Evolutionary conservation across 257 asterid species (phyloP), one percentile per base, ranked within the genome.

Genomic region (Verbena officinalis): DNA sequence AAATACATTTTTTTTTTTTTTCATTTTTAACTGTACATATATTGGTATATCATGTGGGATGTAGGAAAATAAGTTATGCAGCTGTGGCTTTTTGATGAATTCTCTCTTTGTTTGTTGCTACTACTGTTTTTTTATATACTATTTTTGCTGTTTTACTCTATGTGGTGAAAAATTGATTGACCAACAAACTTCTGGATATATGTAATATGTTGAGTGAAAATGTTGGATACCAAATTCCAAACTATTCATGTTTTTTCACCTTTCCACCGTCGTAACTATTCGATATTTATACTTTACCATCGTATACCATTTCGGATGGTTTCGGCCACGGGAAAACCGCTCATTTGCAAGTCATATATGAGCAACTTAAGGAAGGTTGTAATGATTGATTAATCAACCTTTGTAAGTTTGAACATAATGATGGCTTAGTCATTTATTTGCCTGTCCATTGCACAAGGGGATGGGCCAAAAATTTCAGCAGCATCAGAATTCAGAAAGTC

Each of bases 371-470:
- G 36, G 7, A 36, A 11, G 15, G 39, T 52, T 53, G 15, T 22
- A 16, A 39, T 40, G 13, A 40, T 11, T 12, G 14, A 24, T 45
- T 9, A 40, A 38, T 58, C 34, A 38, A 58, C 7, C 40, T 5
- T 4, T 23, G 16, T 46, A 42, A 45, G 27, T 24, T 42, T 55
- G 43, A 30, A 65, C 62, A 21, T 30, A 55, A 58, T 62, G 42
- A 74, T 69, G 58, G n/a, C 39, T 16, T 63, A 63, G 61, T 57
- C n/a, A 45, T 61, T 13, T 14, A 46, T 55, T 0, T 60, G 49
- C 39, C 38, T 33, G 40, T 16, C 40, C 27, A 38, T 56, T 72
- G 63, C 72, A 65, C 62, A 68, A 63, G 68, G 71, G 61, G 12
- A 45, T 46, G 52, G 74, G 39, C 65, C 66, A 27, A 31, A 48